A percentile compares a stretch with the other conserved stretches of the same genome.
These are phyloP conservation scores for Gliomastix tumulicola DNA, from an alignment of 2,329 filamentous ascomycete species.

Conservation along the genomic window DNA sequence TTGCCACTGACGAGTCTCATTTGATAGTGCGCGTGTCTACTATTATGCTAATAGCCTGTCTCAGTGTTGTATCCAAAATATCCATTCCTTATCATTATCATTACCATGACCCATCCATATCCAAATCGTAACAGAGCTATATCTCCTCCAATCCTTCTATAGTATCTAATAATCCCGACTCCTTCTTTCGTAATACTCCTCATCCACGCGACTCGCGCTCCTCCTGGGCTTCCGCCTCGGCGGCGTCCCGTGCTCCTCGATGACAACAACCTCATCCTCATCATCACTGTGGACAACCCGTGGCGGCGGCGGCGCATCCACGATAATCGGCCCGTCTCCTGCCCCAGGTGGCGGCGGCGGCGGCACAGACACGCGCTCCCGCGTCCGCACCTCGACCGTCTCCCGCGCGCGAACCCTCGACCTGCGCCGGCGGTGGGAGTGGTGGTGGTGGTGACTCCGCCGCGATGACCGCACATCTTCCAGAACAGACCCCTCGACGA, in stretches of 20 bases:
- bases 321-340: conserved; percentile 11
- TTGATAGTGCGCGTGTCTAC: too few species aligned
- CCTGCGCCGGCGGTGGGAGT: conserved; percentile 8
- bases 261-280: conserved; percentile 29
- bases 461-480: conserved; percentile 8
- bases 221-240: conserved; percentile 12
- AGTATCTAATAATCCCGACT: too few species aligned
- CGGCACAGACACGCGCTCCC: conserved; percentile 7
- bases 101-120: too few species aligned
- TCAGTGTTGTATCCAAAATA: too few species aligned
- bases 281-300: too few species aligned
- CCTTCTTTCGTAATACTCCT: too few species aligned
- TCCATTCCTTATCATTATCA: too few species aligned
- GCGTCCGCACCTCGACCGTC: conserved; percentile 18
- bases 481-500: conserved; percentile 6
- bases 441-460: conserved; percentile 8
- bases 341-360: not conserved
- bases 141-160: too few species aligned
- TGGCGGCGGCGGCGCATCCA: conserved; percentile 14
- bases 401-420: conserved; percentile 12
- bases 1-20: too few species aligned
- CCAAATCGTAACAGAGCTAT: too few species aligned
- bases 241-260: conserved; percentile 23
- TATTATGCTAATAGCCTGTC: too few species aligned
- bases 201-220: too few species aligned